Evolutionary conservation across 345 rosid genomes (phyloP), one percentile per base, ranked within the genome.

Genomic region (Dipteronia sinensis): DNA sequence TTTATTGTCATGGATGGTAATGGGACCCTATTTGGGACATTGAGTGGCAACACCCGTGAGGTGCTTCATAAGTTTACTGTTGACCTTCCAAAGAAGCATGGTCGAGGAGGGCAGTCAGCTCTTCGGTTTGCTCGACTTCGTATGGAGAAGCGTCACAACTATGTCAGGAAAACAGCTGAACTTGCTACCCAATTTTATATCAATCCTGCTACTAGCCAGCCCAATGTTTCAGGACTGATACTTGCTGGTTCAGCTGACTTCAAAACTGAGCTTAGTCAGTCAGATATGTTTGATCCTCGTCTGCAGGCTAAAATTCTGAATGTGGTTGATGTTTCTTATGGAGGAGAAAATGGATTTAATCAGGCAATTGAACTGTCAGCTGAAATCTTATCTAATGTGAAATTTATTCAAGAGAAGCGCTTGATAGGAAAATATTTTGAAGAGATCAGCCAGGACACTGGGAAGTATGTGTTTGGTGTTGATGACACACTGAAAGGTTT

Each of bases 91-190:
- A 90, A 90, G 90, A 90, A 90, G 71, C 94, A 90, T 58, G 94
- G 94, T 15, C 89, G 94, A 81, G 94, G 94, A 83, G 94, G 94
- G 20, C 94, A 90, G 77, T 89, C 92, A 70, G 94, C 94, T 27
- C 91, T 89, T 76, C 90, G 92, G n/a, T 90, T 90, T 86, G 92
- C 94, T 69, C 88, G 94, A 40, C 91, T 90, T 78, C 87, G 94
- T 7, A 90, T 89, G 91, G 94, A 90, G 81, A 90, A 90, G 85
- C 94, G 94, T 62, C 94, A 90, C 87, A 90, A 90, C 77, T 90
- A 90, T 90, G 94, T 89, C 53, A 83, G 94, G 82, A 90, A 90
- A 84, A 89, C 94, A 3, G 94, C 94, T 19, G 94, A 90, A 79
- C 91, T 90, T 68, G 92, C 94, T 29, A 90, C 94, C 4, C 92